Percentiles rank a stretch among this genome's conserved stretches.
These are phyloP conservation scores for Suillus clintonianus DNA, from an alignment of 768 basidiomycete genomes.

Conservation along the genomic window DNA sequence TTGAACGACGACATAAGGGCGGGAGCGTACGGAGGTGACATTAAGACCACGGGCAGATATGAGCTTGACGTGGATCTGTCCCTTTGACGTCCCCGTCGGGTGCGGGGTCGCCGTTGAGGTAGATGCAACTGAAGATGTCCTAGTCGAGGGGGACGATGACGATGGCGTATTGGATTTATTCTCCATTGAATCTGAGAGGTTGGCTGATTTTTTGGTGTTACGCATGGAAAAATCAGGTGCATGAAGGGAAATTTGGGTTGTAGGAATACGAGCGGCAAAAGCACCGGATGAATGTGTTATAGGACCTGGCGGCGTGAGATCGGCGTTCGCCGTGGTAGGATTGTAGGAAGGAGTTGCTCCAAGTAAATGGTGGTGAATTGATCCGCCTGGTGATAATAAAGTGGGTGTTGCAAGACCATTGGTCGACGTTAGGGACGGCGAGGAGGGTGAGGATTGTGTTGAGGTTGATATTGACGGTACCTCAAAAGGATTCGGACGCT, in stretches of 20 bases:
- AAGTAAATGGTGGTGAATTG: conserved; percentile 34
- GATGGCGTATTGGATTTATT: conserved; percentile 40
- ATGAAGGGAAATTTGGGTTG: conserved; percentile 74
- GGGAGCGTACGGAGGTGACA: conserved; percentile 61
- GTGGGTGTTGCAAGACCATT: conserved; percentile 16
- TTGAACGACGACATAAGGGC: conserved; percentile 94
- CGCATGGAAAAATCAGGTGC: conserved; percentile 85
- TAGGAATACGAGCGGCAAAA: conserved; percentile 55
- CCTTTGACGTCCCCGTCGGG: conserved; percentile 45
- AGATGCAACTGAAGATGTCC: conserved; percentile 28
- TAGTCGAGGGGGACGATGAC: conserved; percentile 41
- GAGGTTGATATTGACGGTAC: conserved; percentile 33
- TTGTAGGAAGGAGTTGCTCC: conserved; percentile 18
- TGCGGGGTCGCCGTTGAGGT: conserved; percentile 22
- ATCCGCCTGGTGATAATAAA: conserved; percentile 10
- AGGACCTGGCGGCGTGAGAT: conserved; percentile 45
- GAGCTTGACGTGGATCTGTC: conserved; percentile 94
- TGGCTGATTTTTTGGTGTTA: conserved; percentile 46
- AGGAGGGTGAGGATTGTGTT: conserved; percentile 21
- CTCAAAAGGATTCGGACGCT: conserved; percentile 67
- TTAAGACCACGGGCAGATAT: conserved; percentile 87
- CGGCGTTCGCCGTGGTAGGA: conserved; percentile 29
- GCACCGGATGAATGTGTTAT: conserved; percentile 48
- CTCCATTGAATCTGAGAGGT: conserved; percentile 33
- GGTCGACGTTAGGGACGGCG: conserved; percentile 6